These are phyloP conservation scores for Kodamaea plutei DNA, from an alignment of 1,139 yeast species.

Conservation along the genomic window DNA sequence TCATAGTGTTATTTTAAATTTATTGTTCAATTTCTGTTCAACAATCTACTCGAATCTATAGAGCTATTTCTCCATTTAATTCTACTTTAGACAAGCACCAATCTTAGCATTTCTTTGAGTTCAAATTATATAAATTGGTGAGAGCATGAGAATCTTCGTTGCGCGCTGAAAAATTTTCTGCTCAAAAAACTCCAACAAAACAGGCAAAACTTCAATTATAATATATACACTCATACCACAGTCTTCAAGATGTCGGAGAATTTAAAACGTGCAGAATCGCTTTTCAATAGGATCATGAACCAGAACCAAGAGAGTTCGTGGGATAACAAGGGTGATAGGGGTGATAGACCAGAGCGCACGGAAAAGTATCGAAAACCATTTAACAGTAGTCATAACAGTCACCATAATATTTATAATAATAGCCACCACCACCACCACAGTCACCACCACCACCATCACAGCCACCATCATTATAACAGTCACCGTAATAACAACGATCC, in stretches of 20 bases:
- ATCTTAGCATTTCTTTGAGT: no score
- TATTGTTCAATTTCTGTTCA: no score
- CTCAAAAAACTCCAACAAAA: no score
- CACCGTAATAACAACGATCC: not conserved
- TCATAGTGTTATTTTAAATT: no score
- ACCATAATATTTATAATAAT: slow-evolving; percentile 9
- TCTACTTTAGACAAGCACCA: no score
- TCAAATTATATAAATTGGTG: no score
- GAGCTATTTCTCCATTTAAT: no score
- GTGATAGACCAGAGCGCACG: slow-evolving; percentile 2
- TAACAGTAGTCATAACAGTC: slow-evolving; percentile 8
- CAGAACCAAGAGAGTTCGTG: slow-evolving; percentile 17
- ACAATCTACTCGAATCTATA: no score
- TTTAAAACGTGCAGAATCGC: slow-evolving; percentile 47
- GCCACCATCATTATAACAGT: slow-evolving; percentile 6
- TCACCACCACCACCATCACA: slow-evolving; percentile 10
- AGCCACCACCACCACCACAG: slow-evolving; percentile 5
- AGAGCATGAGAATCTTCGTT: no score
- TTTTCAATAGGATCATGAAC: slow-evolving; percentile 48
- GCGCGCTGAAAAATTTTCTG: slow-evolving; percentile 1
- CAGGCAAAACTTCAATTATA: no score
- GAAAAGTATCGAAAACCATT: slow-evolving; percentile 8
- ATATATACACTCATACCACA: no score
- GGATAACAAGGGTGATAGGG: slow-evolving; percentile 3
- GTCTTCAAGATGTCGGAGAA: slow-evolving; percentile 46